phyloP scores from a whole-genome alignment of 257 asterid genomes.

The Solanum bulbocastanum region DNA sequence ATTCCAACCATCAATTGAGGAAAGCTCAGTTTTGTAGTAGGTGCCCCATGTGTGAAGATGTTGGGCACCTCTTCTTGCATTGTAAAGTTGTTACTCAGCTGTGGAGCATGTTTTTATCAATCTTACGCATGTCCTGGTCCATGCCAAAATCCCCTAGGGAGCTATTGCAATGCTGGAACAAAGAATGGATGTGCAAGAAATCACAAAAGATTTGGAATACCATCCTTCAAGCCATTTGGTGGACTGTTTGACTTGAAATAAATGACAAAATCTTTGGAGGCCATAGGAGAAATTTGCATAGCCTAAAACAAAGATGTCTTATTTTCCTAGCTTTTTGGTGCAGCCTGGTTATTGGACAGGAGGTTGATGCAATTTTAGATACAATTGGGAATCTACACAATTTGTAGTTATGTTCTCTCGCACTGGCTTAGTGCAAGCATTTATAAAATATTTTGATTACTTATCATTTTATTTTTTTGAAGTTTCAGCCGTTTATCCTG shows the following conservation, averaged over 20 bases:
- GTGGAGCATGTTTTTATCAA: not conserved
- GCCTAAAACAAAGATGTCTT: not conserved
- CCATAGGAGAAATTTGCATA: not conserved
- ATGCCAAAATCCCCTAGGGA: not conserved
- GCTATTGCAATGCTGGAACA: not conserved
- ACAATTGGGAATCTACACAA: not conserved
- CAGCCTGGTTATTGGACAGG: not conserved
- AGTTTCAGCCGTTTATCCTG: not conserved
- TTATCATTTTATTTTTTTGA: not conserved
- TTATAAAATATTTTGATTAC: not conserved
- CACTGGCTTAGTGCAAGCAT: not conserved
- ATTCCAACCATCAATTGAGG: not conserved
- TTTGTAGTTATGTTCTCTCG: not conserved
- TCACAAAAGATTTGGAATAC: not conserved
- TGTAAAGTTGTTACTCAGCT: not conserved
- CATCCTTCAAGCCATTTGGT: not conserved
- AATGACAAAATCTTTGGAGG: not conserved
- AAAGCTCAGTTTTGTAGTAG: not conserved
- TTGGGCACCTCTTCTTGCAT: not conserved
- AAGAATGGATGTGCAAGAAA: not conserved
- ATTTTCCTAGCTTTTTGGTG: not conserved
- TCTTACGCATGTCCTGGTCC: not conserved
- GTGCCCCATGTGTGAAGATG: not conserved
- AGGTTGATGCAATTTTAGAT: not conserved
- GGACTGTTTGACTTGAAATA: not conserved